These are phyloP conservation scores for Coemansia sp. DNA, from an alignment of 192 early-diverging fungal genomes.

Conservation along the genomic window DNA sequence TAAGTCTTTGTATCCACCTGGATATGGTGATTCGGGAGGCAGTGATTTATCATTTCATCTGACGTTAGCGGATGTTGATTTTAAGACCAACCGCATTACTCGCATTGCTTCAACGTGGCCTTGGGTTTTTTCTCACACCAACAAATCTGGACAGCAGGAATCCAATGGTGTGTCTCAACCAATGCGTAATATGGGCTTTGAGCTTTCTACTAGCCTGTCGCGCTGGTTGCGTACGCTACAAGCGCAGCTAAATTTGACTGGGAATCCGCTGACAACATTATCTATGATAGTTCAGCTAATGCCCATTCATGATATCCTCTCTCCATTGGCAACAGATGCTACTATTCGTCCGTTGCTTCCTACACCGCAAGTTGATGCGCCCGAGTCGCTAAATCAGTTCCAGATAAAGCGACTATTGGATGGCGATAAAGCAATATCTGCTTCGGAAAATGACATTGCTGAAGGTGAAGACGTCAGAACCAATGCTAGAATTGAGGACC, in stretches of 20 bases:
- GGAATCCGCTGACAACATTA: conserved; percentile 32
- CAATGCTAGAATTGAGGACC: not conserved
- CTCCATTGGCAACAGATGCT: conserved; percentile 18
- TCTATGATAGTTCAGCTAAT: conserved; percentile 46
- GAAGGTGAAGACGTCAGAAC: not conserved
- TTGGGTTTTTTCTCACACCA: conserved; percentile 35
- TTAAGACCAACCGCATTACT: conserved; percentile 26
- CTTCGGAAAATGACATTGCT: not conserved
- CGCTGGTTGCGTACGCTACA: conserved; percentile 51
- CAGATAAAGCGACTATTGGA: conserved; percentile 20
- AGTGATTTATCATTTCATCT: conserved; percentile 43
- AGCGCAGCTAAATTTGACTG: conserved; percentile 42
- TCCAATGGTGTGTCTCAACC: conserved; percentile 6
- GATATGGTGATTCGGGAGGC: conserved; percentile 32
- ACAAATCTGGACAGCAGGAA: conserved; percentile 9
- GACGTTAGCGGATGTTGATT: conserved; percentile 47
- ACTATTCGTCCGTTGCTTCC: conserved; percentile 23
- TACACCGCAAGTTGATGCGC: conserved; percentile 13
- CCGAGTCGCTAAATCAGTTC: conserved; percentile 23
- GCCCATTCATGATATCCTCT: conserved; percentile 40
- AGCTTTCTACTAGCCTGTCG: conserved; percentile 35
- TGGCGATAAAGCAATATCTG: not conserved
- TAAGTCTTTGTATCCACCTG: conserved; percentile 30
- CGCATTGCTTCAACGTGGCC: conserved; percentile 51
- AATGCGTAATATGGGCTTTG: conserved; percentile 16